Base-by-base conservation (phyloP, 805 yeast species). In the Wickerhamiella spandovensis region DNA sequence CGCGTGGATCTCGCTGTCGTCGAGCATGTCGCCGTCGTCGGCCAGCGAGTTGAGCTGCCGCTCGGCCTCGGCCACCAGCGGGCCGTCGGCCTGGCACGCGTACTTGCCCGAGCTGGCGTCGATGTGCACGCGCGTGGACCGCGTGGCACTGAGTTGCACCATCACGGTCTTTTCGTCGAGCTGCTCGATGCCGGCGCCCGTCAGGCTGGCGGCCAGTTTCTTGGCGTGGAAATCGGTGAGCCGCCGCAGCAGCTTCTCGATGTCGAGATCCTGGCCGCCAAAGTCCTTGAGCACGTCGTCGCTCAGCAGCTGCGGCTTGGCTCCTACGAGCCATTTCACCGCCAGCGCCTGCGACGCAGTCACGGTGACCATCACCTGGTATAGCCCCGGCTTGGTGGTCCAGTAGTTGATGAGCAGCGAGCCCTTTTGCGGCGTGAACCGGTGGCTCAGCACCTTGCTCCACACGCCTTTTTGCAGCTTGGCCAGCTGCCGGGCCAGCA, bases 331-430 rank as follows among this genome's bases (percentile, higher is more conserved):
- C 47, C 49, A 61, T 66, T 37, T 61, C 60, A 38, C 63, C 60
- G 24, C 68, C 64, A 17, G 67, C 61, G 43, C 58, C 49, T 37
- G 59, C 57, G 65, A 68, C 63, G 81, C 84, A 30, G 82, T 70
- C 43, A 73, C 72, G 1, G 82, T 77, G 45, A 70, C 71, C 58
- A 73, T 71, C 46, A 55, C 49, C 12, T 57, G 47, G 23, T 45
- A 37, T 5, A 71, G 67, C 30, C 72, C 74, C 23, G 68, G 64
- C 44, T 75, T 67, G 51, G 69, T 70, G 8, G 73, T 69, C 90
- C 94, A 85, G 64, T 84, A 85, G 46, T 75, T 73, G 1, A 84
- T 68, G 2, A 72, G 63, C 12, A 85, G 74, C 20, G 73, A 64
- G 23, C 79, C 74, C 49, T 72, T 71, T 9, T 77, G 41, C 79